Percentiles rank a stretch among this genome's conserved stretches.
phyloP scores from a whole-genome alignment of 1,284 basidiomycete genomes.

The Cryptococcus sp. region DNA sequence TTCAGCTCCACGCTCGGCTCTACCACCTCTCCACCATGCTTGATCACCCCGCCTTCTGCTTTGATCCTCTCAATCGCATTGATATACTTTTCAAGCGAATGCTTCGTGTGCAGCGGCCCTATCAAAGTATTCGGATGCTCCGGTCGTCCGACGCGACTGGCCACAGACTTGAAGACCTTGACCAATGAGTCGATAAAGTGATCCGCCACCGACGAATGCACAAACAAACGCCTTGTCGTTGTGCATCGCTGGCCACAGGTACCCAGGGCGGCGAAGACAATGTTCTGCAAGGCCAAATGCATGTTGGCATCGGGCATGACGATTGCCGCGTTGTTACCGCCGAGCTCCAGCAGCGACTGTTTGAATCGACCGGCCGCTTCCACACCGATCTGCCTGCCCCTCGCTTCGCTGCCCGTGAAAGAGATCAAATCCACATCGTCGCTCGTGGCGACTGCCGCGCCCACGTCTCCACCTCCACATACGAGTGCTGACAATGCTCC shows the following conservation, averaged over 20 bases:
- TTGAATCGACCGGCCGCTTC: conserved; percentile 79
- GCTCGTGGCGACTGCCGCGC: conserved; percentile 71
- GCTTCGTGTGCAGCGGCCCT: conserved; percentile 75
- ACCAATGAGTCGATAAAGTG: conserved; percentile 71
- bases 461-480: conserved; percentile 74
- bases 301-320: conserved; percentile 88
- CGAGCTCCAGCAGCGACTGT: conserved; percentile 80
- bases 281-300: conserved; percentile 69
- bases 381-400: conserved; percentile 77
- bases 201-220: conserved; percentile 73
- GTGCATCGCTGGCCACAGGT: conserved; percentile 91
- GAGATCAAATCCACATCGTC: conserved; percentile 76
- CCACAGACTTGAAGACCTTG: conserved; percentile 66
- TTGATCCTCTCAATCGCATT: conserved; percentile 64
- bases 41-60: conserved; percentile 67
- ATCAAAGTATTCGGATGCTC: conserved; percentile 68
- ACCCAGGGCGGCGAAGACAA: conserved; percentile 87
- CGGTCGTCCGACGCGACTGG: conserved; percentile 69
- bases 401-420: conserved; percentile 83
- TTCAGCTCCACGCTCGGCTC: conserved; percentile 52
- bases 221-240: conserved; percentile 81
- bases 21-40: conserved; percentile 65
- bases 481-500: conserved; percentile 77
- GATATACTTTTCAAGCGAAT: conserved; percentile 65
- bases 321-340: conserved; percentile 88